Conservation (phyloP, 192 early-diverging fungal genomes). For the Kappamyces sp. region DNA sequence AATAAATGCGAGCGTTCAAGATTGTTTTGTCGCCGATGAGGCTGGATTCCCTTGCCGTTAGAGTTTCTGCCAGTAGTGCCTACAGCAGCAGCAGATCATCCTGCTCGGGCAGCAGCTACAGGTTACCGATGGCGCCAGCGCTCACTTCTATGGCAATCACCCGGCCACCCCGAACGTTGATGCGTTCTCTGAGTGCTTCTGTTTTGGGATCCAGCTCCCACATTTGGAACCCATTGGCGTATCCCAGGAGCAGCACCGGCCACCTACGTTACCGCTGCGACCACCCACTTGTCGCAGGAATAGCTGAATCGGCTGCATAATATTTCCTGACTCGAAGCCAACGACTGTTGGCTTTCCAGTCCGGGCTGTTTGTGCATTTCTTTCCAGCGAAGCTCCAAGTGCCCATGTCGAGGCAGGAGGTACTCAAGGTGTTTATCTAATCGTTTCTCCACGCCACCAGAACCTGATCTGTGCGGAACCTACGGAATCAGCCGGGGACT, state of each 20-base stretch:
- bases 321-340: no score
- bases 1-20: not conserved
- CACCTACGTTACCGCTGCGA: not conserved
- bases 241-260: constrained; percentile 1
- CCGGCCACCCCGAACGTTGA: not conserved
- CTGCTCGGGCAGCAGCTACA: not conserved
- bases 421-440: constrained; percentile 1
- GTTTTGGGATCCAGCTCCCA: constrained; percentile 2
- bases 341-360: no score
- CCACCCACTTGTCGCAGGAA: no score
- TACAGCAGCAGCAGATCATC: not conserved
- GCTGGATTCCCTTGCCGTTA: not conserved
- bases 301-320: no score
- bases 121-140: not conserved
- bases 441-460: constrained; percentile 71
- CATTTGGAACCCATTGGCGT: constrained; percentile 12
- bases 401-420: not conserved
- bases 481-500: constrained; percentile 1
- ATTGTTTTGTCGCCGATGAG: not conserved
- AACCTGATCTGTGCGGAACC: constrained; percentile 79
- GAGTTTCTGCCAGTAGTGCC: not conserved
- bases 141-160: not conserved
- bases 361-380: no score
- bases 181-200: not conserved
- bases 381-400: no score